phyloP scores from a whole-genome alignment of 805 yeast species.

The Saccharomycodes ludwigii region DNA sequence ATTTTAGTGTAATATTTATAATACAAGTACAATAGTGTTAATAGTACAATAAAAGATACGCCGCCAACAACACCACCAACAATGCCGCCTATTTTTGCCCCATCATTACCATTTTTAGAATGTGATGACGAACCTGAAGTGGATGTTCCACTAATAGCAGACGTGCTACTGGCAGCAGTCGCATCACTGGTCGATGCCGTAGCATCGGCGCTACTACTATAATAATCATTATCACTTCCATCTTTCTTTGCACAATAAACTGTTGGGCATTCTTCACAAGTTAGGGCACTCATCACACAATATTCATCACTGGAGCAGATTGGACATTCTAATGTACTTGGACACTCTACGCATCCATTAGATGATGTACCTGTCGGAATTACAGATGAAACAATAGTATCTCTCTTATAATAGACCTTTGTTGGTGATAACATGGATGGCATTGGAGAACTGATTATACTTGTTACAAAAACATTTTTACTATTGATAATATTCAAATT shows the following conservation, averaged over 20 bases:
- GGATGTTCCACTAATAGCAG: constrained; percentile 7
- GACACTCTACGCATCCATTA: constrained; percentile 31
- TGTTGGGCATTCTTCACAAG: constrained; percentile 46
- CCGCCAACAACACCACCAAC: constrained; percentile 47
- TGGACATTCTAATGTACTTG: constrained; percentile 37
- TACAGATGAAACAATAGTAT: constrained; percentile 1
- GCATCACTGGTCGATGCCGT: constrained; percentile 9
- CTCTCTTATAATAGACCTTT: too few species aligned
- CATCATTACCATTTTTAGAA: constrained; percentile 23
- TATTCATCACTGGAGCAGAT: constrained; percentile 37
- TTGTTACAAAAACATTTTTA: too few species aligned
- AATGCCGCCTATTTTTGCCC: constrained; percentile 65
- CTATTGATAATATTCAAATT: too few species aligned
- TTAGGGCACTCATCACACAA: constrained; percentile 42
- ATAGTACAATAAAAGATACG: constrained; percentile 24
- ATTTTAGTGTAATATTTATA: constrained; percentile 31
- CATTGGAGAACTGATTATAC: too few species aligned
- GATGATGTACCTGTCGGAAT: constrained; percentile 7
- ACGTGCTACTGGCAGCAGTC: constrained; percentile 7
- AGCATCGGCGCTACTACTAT: too few species aligned
- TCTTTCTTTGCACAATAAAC: constrained; percentile 34
- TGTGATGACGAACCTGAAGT: constrained; percentile 5
- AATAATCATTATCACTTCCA: too few species aligned
- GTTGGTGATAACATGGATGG: too few species aligned
- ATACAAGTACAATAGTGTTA: constrained; percentile 28